A percentile compares a stretch with the other conserved stretches of the same genome.
phyloP scores from a whole-genome alignment of 768 basidiomycete genomes.

The Boletus sensibilis region DNA sequence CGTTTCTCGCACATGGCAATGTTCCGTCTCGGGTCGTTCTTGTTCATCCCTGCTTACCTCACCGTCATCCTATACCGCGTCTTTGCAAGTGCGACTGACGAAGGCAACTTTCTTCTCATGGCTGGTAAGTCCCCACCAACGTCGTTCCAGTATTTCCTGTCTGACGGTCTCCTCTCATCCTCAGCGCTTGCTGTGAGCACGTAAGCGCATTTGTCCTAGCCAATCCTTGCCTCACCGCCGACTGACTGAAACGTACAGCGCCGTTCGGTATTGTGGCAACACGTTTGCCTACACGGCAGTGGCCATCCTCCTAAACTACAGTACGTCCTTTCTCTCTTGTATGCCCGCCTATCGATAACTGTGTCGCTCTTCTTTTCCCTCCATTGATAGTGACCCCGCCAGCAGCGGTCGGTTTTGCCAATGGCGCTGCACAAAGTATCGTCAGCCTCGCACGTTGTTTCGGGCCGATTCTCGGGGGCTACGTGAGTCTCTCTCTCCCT shows the following conservation, averaged over 20 bases:
- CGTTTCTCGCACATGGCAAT: slow-evolving; percentile 83
- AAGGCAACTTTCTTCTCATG: slow-evolving; percentile 82
- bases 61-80: slow-evolving; percentile 70
- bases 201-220: slow-evolving; percentile 43
- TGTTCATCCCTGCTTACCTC: slow-evolving; percentile 90
- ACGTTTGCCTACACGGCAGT: slow-evolving; percentile 92
- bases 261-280: slow-evolving; percentile 81
- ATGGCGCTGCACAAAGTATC: slow-evolving; percentile 94
- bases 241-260: slow-evolving; percentile 43
- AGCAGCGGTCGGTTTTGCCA: slow-evolving; percentile 83
- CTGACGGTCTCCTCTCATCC: slow-evolving; percentile 6
- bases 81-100: slow-evolving; percentile 66
- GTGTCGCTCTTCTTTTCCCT: background rate
- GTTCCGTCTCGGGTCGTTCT: slow-evolving; percentile 83
- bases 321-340: slow-evolving; percentile 38
- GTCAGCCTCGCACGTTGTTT: slow-evolving; percentile 91
- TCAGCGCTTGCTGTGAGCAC: slow-evolving; percentile 77
- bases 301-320: slow-evolving; percentile 84
- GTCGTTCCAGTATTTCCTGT: background rate
- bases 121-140: slow-evolving; percentile 46
- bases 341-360: background rate
- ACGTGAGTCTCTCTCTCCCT: slow-evolving; percentile 42
- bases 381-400: slow-evolving; percentile 84
- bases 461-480: slow-evolving; percentile 83
- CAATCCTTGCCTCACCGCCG: background rate